phyloP scores from a whole-genome alignment of 2,329 filamentous ascomycete species.

The Meredithiella fracta region DNA sequence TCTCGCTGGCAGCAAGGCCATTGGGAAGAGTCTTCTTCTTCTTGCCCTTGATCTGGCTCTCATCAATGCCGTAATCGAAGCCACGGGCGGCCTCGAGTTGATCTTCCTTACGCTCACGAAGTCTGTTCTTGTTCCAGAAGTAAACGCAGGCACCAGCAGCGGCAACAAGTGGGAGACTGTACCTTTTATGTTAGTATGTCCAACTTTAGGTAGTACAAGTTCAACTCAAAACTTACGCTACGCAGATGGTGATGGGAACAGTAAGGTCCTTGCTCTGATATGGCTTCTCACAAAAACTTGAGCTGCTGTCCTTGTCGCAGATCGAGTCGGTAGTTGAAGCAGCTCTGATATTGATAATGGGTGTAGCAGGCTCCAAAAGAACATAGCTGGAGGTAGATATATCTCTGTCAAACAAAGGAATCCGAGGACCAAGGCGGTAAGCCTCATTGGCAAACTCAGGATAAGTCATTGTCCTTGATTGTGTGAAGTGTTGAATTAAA shows the following conservation, averaged over 20 bases:
- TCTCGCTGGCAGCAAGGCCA: constrained; percentile 38
- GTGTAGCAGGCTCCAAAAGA: constrained; percentile 5
- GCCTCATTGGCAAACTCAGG: constrained; percentile 3
- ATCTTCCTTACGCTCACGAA: constrained; percentile 61
- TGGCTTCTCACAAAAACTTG: constrained; percentile 41
- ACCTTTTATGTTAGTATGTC: constrained; percentile 4
- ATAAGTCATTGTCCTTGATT: constrained; percentile 1
- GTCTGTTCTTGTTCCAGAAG: constrained; percentile 63
- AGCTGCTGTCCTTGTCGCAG: constrained; percentile 6
- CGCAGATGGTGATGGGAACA: constrained; percentile 50
- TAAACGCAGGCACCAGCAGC: constrained; percentile 53
- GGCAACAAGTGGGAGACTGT: constrained; percentile 57
- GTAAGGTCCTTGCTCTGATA: constrained; percentile 37
- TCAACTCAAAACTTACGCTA: constrained; percentile 50
- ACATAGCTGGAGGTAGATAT: constrained; percentile 4
- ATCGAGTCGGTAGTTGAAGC: constrained; percentile 2
- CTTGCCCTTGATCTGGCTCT: constrained; percentile 22
- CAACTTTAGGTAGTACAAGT: no score
- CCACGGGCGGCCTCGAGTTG: constrained; percentile 73
- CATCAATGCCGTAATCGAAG: constrained; percentile 73
- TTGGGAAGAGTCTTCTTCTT: constrained; percentile 19
- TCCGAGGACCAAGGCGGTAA: constrained; percentile 7
- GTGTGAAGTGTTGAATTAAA: not conserved
- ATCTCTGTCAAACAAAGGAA: constrained; percentile 1
- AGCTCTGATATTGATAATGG: not conserved